These are phyloP conservation scores for Polygonum aviculare DNA, from an alignment of 148 eudicot species.

Conservation along the genomic window DNA sequence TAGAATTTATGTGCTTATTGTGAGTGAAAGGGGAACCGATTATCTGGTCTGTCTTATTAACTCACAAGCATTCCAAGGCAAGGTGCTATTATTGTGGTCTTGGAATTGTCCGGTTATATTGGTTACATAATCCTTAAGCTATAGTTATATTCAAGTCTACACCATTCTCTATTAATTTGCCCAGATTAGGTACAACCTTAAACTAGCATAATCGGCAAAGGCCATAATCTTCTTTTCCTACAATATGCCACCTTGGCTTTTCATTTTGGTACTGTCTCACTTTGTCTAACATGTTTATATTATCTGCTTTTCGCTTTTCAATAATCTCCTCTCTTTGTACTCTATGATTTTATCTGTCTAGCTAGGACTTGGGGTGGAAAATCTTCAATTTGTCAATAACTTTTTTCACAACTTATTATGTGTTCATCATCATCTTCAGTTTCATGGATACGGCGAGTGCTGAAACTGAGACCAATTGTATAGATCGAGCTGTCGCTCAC, in stretches of 20 bases:
- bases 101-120: no score
- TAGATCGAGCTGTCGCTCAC: conserved; percentile 76
- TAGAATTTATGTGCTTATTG: background rate
- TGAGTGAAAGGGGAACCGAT: background rate
- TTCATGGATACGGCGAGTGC: conserved; percentile 23
- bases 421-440: conserved; percentile 18
- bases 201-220: background rate
- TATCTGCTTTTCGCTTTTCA: background rate
- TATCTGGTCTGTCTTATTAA: background rate
- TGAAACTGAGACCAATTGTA: conserved; percentile 64
- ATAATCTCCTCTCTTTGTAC: background rate
- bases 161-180: background rate
- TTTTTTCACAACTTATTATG: background rate
- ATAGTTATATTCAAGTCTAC: background rate
- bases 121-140: no score
- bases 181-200: background rate
- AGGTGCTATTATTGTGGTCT: no score
- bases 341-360: background rate
- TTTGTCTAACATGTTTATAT: background rate
- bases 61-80: no score
- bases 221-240: background rate
- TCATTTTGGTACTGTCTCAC: background rate
- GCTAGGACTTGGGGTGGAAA: background rate
- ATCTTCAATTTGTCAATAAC: background rate
- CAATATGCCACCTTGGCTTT: background rate